Percentiles rank a stretch among this genome's conserved stretches.
These are phyloP conservation scores for Penicillium coprophilum DNA, from an alignment of 495 filamentous ascomycete genomes.

Conservation along the genomic window DNA sequence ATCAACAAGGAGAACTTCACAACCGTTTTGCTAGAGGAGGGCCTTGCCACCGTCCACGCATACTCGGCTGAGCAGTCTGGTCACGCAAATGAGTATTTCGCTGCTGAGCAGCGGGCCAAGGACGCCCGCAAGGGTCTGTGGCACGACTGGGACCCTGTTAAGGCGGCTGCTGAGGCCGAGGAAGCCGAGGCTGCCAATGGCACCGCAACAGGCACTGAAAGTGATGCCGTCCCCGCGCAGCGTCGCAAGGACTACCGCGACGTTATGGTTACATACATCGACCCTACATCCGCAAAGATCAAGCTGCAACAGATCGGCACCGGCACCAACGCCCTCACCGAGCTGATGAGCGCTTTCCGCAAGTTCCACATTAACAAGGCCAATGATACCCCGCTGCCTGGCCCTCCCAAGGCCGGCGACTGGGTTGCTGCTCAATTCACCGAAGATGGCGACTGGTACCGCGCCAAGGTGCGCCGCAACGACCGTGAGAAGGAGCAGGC, in stretches of 20 bases:
- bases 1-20: constrained; percentile 96
- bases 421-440: constrained; percentile 86
- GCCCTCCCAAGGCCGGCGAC: constrained; percentile 86
- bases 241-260: constrained; percentile 86
- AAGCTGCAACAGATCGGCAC: constrained; percentile 88
- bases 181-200: constrained; percentile 44
- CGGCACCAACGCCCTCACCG: constrained; percentile 75
- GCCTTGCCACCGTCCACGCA: constrained; percentile 82
- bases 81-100: constrained; percentile 80
- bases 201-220: constrained; percentile 51
- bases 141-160: constrained; percentile 88
- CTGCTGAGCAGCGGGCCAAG: constrained; percentile 86
- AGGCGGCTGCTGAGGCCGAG: constrained; percentile 61
- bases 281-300: constrained; percentile 64
- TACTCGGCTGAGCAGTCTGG: constrained; percentile 97
- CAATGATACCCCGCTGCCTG: constrained; percentile 68
- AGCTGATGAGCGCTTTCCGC: constrained; percentile 85
- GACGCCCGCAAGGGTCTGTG: constrained; percentile 82
- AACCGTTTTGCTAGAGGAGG: constrained; percentile 90
- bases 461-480: constrained; percentile 84
- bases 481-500: constrained; percentile 85
- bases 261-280: constrained; percentile 85
- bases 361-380: constrained; percentile 75
- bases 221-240: constrained; percentile 41
- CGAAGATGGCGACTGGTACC: constrained; percentile 90